Percentiles rank a stretch among this genome's conserved stretches.
Evolutionary conservation across 257 asterid species (phyloP).

Genomic region (Salvia rosmarinus): DNA sequence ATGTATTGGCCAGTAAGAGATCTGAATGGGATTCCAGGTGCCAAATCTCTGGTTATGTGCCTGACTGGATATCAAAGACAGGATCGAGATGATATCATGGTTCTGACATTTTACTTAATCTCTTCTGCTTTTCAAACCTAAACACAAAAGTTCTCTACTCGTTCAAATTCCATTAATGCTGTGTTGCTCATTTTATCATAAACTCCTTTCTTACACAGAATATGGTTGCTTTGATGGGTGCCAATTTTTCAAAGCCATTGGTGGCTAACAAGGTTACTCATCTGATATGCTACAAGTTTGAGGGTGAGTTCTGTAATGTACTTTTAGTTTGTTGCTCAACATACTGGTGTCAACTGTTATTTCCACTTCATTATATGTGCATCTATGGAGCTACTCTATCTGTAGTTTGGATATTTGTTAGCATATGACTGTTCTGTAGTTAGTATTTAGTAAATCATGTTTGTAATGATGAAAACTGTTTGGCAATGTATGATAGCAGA

Average conservation of each 20-base stretch:
- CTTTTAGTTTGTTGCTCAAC: constrained; percentile 8
- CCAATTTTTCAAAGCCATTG: constrained; percentile 82
- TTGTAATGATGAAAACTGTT: not conserved
- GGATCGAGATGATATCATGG: constrained; percentile 88
- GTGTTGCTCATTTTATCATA: constrained; percentile 28
- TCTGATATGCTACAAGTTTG: constrained; percentile 94
- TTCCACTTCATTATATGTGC: not conserved
- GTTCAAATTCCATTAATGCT: constrained; percentile 1
- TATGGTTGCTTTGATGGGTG: constrained; percentile 95
- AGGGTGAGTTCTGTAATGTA: constrained; percentile 55
- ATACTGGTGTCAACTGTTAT: not conserved
- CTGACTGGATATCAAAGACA: constrained; percentile 85
- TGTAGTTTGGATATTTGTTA: not conserved
- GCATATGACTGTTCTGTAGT: not conserved
- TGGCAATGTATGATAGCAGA: not conserved
- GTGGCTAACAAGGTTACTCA: constrained; percentile 80
- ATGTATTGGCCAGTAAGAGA: constrained; percentile 73
- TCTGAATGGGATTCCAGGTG: constrained; percentile 81
- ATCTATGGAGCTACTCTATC: not conserved
- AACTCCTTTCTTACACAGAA: constrained; percentile 47
- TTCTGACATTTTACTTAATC: constrained; percentile 35
- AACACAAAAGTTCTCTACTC: not conserved
- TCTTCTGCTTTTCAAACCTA: constrained; percentile 29
- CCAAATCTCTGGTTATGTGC: constrained; percentile 69
- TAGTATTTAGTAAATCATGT: not conserved